These are phyloP conservation scores for Fistulifera pelliculosa DNA, from an alignment of 108 stramenopile species.

Conservation along the genomic window DNA sequence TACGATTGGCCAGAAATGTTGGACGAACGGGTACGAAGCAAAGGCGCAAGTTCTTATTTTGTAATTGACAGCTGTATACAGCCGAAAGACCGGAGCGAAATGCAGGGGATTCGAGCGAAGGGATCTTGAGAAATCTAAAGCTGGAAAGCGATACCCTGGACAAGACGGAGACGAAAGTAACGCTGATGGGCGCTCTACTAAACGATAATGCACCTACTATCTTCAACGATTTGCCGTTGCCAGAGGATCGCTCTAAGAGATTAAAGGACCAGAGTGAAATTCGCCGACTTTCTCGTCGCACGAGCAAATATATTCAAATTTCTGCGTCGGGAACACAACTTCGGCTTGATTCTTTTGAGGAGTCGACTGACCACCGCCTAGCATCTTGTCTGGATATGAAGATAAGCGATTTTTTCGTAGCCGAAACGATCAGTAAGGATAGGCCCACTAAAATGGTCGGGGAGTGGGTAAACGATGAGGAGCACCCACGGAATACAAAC, in stretches of 20 bases:
- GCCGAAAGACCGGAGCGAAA: neutral
- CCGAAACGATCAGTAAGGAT: conserved; percentile 60
- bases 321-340: conserved; percentile 43
- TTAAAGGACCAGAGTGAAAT: conserved; percentile 25
- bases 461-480: conserved; percentile 74
- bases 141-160: neutral
- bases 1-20: conserved; percentile 59
- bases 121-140: neutral
- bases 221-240: conserved; percentile 36
- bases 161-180: conserved; percentile 21
- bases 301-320: conserved; percentile 51
- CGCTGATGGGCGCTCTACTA: conserved; percentile 48
- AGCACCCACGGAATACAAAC: conserved; percentile 68
- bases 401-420: conserved; percentile 56
- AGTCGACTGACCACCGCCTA: conserved; percentile 38
- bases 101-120: conserved; percentile 6
- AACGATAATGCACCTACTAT: conserved; percentile 13
- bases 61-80: conserved; percentile 26
- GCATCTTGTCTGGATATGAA: conserved; percentile 56
- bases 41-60: conserved; percentile 12
- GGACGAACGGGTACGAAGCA: conserved; percentile 7
- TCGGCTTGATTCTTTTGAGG: conserved; percentile 49
- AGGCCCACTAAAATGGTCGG: conserved; percentile 68
- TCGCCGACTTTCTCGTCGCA: conserved; percentile 36
- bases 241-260: conserved; percentile 36